phyloP scores from a whole-genome alignment of 176 grass and related monocot species.

The Canna indica region DNA sequence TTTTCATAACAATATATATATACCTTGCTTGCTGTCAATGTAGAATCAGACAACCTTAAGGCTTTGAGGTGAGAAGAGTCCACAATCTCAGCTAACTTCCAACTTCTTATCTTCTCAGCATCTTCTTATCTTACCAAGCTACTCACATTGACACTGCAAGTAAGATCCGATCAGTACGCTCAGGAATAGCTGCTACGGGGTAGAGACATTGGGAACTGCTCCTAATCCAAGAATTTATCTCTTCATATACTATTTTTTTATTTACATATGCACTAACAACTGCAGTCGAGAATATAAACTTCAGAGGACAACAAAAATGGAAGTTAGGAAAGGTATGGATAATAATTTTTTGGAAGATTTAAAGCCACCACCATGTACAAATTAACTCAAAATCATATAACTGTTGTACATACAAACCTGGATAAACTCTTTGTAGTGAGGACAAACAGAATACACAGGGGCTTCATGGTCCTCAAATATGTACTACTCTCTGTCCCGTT shows the following conservation, averaged over 20 bases:
- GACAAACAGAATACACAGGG: slow-evolving; percentile 18
- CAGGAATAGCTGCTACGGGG: slow-evolving; percentile 68
- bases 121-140: slow-evolving; percentile 77
- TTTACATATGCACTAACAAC: neutral
- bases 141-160: slow-evolving; percentile 76
- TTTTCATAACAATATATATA: too few relatives aligned
- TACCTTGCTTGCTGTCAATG: slow-evolving; percentile 61
- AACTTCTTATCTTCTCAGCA: slow-evolving; percentile 77
- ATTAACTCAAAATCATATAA: neutral
- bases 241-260: too few relatives aligned
- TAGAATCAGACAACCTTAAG: slow-evolving; percentile 53
- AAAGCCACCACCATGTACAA: neutral
- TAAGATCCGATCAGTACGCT: slow-evolving; percentile 69
- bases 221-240: slow-evolving; percentile 25
- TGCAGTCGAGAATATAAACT: slow-evolving; percentile 23
- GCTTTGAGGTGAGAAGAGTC: slow-evolving; percentile 80
- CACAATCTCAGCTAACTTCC: slow-evolving; percentile 76
- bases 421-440: slow-evolving; percentile 12
- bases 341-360: neutral
- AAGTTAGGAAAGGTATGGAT: neutral
- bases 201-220: slow-evolving; percentile 75
- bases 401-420: neutral
- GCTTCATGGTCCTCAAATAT: slow-evolving; percentile 19
- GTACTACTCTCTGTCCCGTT: neutral
- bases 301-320: neutral